Evolutionary conservation across 2,329 filamentous ascomycete genomes (phyloP).

Genomic region (Plectosphaerella cucumerina): DNA sequence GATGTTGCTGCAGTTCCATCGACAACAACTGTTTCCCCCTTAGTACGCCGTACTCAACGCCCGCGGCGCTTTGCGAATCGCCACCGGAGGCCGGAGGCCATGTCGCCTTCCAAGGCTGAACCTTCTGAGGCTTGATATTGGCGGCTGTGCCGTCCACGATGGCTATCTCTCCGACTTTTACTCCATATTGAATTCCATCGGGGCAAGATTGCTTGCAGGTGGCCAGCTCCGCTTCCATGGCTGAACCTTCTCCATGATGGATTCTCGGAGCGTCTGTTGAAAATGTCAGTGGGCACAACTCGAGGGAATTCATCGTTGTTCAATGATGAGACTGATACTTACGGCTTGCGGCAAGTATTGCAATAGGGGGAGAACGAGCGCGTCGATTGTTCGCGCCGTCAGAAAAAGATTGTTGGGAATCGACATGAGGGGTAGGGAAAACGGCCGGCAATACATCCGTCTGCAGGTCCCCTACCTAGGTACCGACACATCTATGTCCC

Average conservation of each 20-base stretch:
- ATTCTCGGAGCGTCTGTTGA: no score
- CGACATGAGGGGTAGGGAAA: no score
- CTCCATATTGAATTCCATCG: neutral
- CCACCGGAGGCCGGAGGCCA: neutral
- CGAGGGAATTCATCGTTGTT: no score
- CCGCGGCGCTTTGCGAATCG: neutral
- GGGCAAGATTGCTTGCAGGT: neutral
- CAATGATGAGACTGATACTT: no score
- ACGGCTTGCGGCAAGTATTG: no score
- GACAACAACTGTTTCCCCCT: conserved; percentile 2
- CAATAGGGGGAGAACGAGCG: no score
- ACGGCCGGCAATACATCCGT: no score
- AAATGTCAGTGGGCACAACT: no score
- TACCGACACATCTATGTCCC: no score
- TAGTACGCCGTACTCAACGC: neutral
- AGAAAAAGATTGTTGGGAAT: no score
- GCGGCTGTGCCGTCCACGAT: neutral
- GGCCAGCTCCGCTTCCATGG: conserved; percentile 5
- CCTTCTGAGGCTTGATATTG: neutral
- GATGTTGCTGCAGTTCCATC: conserved; percentile 3
- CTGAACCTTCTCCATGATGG: neutral
- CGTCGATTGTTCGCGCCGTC: no score
- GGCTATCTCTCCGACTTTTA: neutral
- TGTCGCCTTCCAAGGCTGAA: conserved; percentile 2
- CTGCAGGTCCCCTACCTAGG: no score